Evolutionary conservation across 2,329 filamentous ascomycete species (phyloP).

Genomic region (Hortaea sp.): DNA sequence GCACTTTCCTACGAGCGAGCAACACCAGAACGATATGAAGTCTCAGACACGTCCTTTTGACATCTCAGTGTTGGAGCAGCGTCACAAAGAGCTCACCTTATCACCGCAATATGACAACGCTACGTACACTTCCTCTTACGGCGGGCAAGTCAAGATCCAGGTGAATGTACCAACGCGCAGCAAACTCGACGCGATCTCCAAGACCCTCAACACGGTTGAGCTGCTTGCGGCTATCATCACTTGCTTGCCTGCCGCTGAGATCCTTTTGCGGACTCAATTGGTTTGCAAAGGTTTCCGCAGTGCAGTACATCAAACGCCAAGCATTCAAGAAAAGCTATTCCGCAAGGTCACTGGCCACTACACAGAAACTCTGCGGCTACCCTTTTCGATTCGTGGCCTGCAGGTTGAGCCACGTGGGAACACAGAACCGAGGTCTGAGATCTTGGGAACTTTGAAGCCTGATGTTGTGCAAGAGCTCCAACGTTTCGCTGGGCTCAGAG

Average conservation of each 20-base stretch:
- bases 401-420: too few species aligned
- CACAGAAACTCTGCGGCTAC: too few species aligned
- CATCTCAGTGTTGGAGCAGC: too few species aligned
- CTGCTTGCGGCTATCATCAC: background rate
- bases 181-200: background rate
- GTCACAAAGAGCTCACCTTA: too few species aligned
- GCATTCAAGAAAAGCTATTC: background rate
- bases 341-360: too few species aligned
- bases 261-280: background rate
- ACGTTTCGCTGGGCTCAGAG: too few species aligned
- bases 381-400: too few species aligned
- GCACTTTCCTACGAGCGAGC: background rate
- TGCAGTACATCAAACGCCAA: background rate
- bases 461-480: too few species aligned
- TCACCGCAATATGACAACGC: background rate
- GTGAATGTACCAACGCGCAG: background rate
- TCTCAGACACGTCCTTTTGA: too few species aligned
- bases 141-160: background rate
- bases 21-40: background rate
- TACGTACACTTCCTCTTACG: background rate
- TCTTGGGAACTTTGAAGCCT: too few species aligned
- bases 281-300: background rate
- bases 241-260: background rate
- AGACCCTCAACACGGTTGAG: background rate
- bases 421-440: too few species aligned